phyloP scores from a whole-genome alignment of 73 alveolate species.

The Tetrahymena elliotti region DNA sequence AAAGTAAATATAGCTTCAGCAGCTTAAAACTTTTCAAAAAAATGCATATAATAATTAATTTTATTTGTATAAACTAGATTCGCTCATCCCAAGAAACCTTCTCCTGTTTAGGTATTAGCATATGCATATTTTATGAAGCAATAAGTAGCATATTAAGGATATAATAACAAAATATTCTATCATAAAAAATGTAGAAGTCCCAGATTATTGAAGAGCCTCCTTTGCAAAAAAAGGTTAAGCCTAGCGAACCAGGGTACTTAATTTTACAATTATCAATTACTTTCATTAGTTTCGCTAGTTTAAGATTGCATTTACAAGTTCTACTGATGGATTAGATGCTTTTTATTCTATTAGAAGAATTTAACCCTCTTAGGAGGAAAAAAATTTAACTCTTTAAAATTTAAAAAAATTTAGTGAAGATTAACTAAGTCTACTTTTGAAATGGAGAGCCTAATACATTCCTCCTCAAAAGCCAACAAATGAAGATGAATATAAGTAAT shows the following conservation, averaged over 20 bases:
- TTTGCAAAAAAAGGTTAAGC: neutral
- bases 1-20: neutral
- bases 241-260: neutral
- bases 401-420: neutral
- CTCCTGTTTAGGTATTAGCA: neutral
- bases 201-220: neutral
- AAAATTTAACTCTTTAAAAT: neutral
- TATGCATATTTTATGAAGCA: neutral
- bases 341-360: neutral
- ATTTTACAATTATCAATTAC: neutral
- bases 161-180: neutral
- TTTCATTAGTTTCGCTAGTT: neutral
- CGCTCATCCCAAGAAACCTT: neutral
- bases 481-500: neutral
- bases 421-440: neutral
- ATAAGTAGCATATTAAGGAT: neutral
- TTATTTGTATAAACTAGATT: neutral
- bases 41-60: neutral
- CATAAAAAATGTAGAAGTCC: neutral
- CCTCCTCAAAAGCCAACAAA: neutral
- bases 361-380: neutral
- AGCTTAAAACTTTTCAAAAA: neutral
- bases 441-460: neutral
- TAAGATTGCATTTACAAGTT: neutral
- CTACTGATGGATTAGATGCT: neutral